Conservation (phyloP, 768 basidiomycete genomes). For the Auriscalpium vulgare region DNA sequence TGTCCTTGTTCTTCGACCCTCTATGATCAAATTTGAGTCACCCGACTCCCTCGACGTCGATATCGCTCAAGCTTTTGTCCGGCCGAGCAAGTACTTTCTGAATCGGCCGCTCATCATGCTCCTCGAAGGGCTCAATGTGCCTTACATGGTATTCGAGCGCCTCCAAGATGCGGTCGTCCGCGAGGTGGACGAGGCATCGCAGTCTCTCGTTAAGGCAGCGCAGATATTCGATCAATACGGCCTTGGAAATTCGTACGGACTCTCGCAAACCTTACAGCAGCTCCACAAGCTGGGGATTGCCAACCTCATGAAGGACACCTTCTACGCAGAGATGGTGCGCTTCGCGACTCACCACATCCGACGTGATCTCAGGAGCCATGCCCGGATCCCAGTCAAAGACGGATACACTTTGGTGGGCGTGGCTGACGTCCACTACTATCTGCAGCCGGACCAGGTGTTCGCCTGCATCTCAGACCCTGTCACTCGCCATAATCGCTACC, state of each 20-base stretch:
- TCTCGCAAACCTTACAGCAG: conserved; percentile 43
- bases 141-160: conserved; percentile 40
- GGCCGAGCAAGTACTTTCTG: conserved; percentile 45
- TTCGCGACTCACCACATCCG: conserved; percentile 54
- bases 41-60: conserved; percentile 42
- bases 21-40: conserved; percentile 64
- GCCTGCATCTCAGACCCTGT: conserved; percentile 43
- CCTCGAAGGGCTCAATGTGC: conserved; percentile 48
- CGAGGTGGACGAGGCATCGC: conserved; percentile 34
- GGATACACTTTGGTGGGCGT: conserved; percentile 68
- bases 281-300: conserved; percentile 42
- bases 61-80: conserved; percentile 57
- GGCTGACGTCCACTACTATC: conserved; percentile 51
- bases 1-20: conserved; percentile 44
- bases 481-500: conserved; percentile 29
- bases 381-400: conserved; percentile 57
- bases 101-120: conserved; percentile 68
- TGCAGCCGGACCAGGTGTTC: conserved; percentile 52
- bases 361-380: conserved; percentile 53
- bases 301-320: conserved; percentile 30
- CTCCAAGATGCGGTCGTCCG: conserved; percentile 46
- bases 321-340: conserved; percentile 45
- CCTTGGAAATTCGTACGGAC: conserved; percentile 46
- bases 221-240: conserved; percentile 47
- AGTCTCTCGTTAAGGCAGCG: conserved; percentile 37